Evolutionary conservation across 2,329 filamentous ascomycete genomes (phyloP), one percentile per base, ranked within the genome.

Genomic region (Leptographium procerum): DNA sequence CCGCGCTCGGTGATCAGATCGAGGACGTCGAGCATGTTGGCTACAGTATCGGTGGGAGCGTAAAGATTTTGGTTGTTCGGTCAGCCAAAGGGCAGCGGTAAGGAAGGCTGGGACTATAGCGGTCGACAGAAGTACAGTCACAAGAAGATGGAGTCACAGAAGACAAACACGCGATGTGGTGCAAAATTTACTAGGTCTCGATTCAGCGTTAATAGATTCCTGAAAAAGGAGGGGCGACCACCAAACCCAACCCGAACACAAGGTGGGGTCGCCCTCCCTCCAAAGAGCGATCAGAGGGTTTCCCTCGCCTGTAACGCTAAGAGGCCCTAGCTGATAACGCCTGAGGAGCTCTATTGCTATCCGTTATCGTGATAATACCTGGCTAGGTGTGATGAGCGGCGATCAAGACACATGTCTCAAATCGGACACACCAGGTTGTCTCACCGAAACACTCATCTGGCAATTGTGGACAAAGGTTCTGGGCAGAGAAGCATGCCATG

Each of bases 1-100:
- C 92, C 94, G 66, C 91, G 88, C 73, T 96, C 90, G 70, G 82
- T 74, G 68, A 92, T 86, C 70, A 92, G 90, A 69, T 91, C 88
- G 65, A 82, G 79, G 58, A 90, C 79, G 76, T 91, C 88, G 24
- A 64, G 63, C 63, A 64, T 63, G 34, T 54, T 64, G 55, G 55
- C 24, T 6, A 16, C 16, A 16, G 16, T 50, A 13, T 24, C 24
- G n/a, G 40, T 43, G 40, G 4, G 40, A 43, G 40, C 19, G 40
- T 43, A 19, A 2, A 19, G 40, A 19, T 16, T 40, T 40, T 43
- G 16, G 40, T 22, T 16, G 40, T 8, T 33, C 19, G 11, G 28
- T 50, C 11, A 14, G 47, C 22, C 13, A 7, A 16, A n/a, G 24
- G 47, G 3, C 8, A 14, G 22, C 14, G 47, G 24, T 13, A 10